A percentile compares a stretch with the other conserved stretches of the same genome.
phyloP scores from a whole-genome alignment of 805 yeast species.

The Metschnikowia lochheadii region DNA sequence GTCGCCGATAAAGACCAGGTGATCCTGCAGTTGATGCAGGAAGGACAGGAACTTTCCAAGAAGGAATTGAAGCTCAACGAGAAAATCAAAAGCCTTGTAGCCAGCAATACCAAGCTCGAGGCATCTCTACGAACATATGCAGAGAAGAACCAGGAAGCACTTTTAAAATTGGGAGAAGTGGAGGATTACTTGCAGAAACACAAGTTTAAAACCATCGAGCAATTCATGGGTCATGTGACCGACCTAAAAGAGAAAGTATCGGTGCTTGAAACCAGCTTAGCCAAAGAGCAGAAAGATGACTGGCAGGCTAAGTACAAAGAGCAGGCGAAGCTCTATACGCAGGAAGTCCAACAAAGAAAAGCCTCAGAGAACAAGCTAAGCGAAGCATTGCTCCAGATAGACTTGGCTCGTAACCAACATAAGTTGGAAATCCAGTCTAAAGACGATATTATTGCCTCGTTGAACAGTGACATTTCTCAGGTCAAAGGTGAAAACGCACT shows the following conservation, averaged over 20 bases:
- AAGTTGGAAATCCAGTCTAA: slow-evolving; percentile 34
- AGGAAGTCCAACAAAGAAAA: slow-evolving; percentile 22
- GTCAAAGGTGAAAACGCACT: slow-evolving; percentile 32
- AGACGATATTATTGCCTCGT: slow-evolving; percentile 28
- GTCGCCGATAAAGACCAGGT: slow-evolving; percentile 52
- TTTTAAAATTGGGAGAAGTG: slow-evolving; percentile 36
- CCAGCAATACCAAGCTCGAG: slow-evolving; percentile 28
- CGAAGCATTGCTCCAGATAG: slow-evolving; percentile 32
- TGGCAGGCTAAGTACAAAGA: slow-evolving; percentile 27
- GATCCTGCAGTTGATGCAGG: slow-evolving; percentile 63
- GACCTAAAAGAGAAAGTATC: slow-evolving; percentile 13
- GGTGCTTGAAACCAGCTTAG: slow-evolving; percentile 16
- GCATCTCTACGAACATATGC: slow-evolving; percentile 25
- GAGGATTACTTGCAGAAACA: slow-evolving; percentile 28
- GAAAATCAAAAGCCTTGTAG: slow-evolving; percentile 57
- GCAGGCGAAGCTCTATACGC: slow-evolving; percentile 20
- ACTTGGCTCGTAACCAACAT: slow-evolving; percentile 20
- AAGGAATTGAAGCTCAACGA: slow-evolving; percentile 68
- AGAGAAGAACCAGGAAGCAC: slow-evolving; percentile 28
- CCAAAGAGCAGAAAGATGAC: slow-evolving; percentile 16
- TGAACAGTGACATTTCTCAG: slow-evolving; percentile 27
- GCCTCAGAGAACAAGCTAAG: slow-evolving; percentile 21
- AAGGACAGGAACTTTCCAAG: slow-evolving; percentile 69
- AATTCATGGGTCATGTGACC: slow-evolving; percentile 22
- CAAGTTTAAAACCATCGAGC: slow-evolving; percentile 27